phyloP scores from a whole-genome alignment of 768 basidiomycete species.

The Calocybe gangraenosa region DNA sequence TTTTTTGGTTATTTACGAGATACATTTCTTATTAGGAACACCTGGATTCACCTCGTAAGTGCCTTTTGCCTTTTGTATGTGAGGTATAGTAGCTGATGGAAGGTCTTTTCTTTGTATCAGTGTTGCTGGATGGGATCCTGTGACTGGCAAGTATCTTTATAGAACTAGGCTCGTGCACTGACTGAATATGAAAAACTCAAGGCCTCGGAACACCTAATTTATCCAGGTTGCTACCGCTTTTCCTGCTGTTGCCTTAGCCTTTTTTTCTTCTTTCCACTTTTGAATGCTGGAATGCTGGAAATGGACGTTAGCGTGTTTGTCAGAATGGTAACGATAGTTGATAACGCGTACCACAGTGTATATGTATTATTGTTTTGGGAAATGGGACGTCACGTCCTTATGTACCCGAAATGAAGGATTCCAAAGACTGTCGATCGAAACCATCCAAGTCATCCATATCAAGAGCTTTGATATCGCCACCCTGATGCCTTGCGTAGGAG shows the following conservation, averaged over 20 bases:
- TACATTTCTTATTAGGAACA: conserved; percentile 17
- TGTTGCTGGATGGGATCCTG: conserved; percentile 38
- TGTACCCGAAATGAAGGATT: too few relatives aligned
- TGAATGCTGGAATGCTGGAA: too few relatives aligned
- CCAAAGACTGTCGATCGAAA: too few relatives aligned
- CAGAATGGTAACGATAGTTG: too few relatives aligned
- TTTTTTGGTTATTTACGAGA: background rate
- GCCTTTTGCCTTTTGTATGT: background rate
- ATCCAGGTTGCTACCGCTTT: conserved; percentile 25
- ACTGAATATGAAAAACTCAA: conserved; percentile 4
- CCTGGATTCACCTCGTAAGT: conserved; percentile 31
- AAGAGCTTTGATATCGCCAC: background rate
- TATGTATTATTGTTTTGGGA: too few relatives aligned
- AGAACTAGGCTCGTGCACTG: background rate
- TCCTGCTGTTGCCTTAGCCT: too few relatives aligned
- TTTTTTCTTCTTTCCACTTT: too few relatives aligned
- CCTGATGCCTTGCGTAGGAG: conserved; percentile 9
- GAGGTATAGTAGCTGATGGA: background rate
- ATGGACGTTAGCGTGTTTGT: too few relatives aligned
- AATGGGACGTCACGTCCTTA: too few relatives aligned
- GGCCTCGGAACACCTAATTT: conserved; percentile 37
- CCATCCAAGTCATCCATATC: too few relatives aligned
- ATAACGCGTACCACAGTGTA: too few relatives aligned
- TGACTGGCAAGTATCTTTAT: conserved; percentile 25
- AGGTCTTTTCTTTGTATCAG: conserved; percentile 15